These are phyloP conservation scores for Apiospora saccharicola DNA, from an alignment of 2,329 filamentous ascomycete species.

Conservation along the genomic window DNA sequence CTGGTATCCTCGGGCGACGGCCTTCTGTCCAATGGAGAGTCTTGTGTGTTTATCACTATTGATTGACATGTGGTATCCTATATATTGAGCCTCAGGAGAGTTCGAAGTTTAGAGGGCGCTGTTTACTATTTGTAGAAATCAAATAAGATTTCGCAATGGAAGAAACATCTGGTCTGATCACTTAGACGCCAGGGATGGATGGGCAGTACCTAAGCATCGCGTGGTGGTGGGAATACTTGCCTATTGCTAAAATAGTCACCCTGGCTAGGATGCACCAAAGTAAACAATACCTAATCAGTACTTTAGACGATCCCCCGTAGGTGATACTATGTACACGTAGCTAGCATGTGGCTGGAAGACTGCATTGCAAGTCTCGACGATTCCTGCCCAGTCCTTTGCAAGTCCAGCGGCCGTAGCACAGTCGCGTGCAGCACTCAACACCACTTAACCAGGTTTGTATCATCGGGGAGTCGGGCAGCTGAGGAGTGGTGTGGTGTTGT, in stretches of 20 bases:
- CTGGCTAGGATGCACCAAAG: background rate
- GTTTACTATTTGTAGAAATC: background rate
- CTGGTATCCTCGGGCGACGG: conserved; percentile 4
- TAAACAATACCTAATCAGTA: conserved; percentile 8
- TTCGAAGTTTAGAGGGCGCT: background rate
- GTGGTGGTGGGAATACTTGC: conserved; percentile 10
- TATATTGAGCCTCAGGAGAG: background rate
- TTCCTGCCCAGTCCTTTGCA: background rate
- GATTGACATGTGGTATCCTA: background rate
- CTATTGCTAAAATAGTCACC: background rate
- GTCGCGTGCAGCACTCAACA: background rate
- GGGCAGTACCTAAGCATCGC: background rate
- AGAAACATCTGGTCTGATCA: conserved; percentile 1
- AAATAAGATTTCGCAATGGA: background rate
- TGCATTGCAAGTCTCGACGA: background rate
- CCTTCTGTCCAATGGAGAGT: background rate
- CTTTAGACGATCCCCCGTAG: conserved; percentile 1
- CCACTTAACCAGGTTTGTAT: background rate
- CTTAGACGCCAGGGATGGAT: background rate
- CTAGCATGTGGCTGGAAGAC: background rate
- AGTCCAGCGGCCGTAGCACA: background rate
- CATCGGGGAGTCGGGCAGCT: background rate
- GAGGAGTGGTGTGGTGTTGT: background rate
- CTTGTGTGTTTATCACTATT: background rate
- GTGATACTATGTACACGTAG: background rate